These are phyloP conservation scores for Cydonia oblonga DNA, from an alignment of 331 rosid genomes.

Conservation along the genomic window DNA sequence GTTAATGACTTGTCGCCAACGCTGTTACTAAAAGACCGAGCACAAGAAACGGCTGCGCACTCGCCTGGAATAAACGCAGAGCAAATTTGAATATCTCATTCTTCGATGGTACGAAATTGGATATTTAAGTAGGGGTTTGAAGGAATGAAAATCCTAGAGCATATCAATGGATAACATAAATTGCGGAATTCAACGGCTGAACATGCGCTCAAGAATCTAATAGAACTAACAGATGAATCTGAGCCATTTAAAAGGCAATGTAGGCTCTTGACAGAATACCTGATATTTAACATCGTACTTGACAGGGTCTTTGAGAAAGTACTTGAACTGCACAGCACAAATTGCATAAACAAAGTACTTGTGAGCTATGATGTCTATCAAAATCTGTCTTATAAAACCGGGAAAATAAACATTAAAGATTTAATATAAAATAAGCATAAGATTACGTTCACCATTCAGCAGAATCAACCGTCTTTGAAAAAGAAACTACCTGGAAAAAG, in stretches of 20 bases:
- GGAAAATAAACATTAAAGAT: not conserved
- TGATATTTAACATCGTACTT: conserved; percentile 56
- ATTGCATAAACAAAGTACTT: not conserved
- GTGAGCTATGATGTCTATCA: not conserved
- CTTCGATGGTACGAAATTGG: not conserved
- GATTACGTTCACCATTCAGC: not conserved
- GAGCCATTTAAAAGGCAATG: not conserved
- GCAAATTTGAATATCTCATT: not conserved
- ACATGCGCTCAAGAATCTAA: not conserved
- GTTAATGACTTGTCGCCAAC: conserved; percentile 71
- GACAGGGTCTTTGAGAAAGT: conserved; percentile 55
- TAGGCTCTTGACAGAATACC: conserved; percentile 11
- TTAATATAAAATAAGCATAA: too few relatives aligned
- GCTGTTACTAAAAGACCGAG: conserved; percentile 87
- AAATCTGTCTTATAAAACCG: not conserved
- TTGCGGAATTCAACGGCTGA: not conserved
- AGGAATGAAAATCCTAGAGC: not conserved
- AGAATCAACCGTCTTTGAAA: too few relatives aligned
- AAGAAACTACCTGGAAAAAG: conserved; percentile 56
- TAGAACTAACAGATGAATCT: not conserved
- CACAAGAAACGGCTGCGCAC: conserved; percentile 87
- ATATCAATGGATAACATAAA: not conserved
- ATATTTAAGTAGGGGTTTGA: not conserved
- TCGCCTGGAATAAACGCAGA: conserved; percentile 37
- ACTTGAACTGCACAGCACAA: conserved; percentile 33